A percentile compares a stretch with the other conserved stretches of the same genome.
Conservation (phyloP, 2,329 filamentous ascomycete species). For the Phyllosticta ampelicida region DNA sequence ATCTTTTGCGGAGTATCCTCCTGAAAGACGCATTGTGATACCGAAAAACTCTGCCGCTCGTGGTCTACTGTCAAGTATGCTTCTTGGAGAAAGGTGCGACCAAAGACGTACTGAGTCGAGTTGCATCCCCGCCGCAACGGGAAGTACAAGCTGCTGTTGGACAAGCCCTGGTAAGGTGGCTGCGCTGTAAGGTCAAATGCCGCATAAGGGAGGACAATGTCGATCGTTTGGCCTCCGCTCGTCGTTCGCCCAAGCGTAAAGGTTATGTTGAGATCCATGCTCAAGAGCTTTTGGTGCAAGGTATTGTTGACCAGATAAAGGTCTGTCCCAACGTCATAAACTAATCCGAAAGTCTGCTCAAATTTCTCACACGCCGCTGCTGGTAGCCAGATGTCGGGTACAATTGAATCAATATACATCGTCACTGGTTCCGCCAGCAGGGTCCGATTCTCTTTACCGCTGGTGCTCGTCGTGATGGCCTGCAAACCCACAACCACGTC, state of each 20-base stretch:
- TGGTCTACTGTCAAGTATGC: slow-evolving; percentile 43
- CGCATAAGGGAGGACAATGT: slow-evolving; percentile 39
- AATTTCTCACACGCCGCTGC: slow-evolving; percentile 23
- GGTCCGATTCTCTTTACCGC: slow-evolving; percentile 14
- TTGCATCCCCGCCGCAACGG: slow-evolving; percentile 49
- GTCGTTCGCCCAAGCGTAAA: slow-evolving; percentile 32
- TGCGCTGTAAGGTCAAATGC: slow-evolving; percentile 38
- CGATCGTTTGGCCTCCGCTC: slow-evolving; percentile 25
- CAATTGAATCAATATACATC: slow-evolving; percentile 26
- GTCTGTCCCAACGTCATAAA: slow-evolving; percentile 23
- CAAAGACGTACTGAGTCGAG: slow-evolving; percentile 49
- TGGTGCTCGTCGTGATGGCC: slow-evolving; percentile 16
- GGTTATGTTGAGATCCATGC: slow-evolving; percentile 29
- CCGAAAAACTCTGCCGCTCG: slow-evolving; percentile 36
- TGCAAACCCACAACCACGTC: slow-evolving; percentile 22
- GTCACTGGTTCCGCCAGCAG: slow-evolving; percentile 20
- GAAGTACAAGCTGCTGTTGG: slow-evolving; percentile 55
- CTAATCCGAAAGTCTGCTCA: slow-evolving; percentile 27
- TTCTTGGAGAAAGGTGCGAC: slow-evolving; percentile 60
- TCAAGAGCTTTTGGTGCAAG: slow-evolving; percentile 20
- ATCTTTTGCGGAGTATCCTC: slow-evolving; percentile 20
- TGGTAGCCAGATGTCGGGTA: slow-evolving; percentile 33
- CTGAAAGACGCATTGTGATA: slow-evolving; percentile 30
- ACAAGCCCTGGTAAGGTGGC: slow-evolving; percentile 42
- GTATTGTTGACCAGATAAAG: slow-evolving; percentile 30